phyloP scores from a whole-genome alignment of 2,329 filamentous ascomycete species.

The Tricladium varicosporioides region DNA sequence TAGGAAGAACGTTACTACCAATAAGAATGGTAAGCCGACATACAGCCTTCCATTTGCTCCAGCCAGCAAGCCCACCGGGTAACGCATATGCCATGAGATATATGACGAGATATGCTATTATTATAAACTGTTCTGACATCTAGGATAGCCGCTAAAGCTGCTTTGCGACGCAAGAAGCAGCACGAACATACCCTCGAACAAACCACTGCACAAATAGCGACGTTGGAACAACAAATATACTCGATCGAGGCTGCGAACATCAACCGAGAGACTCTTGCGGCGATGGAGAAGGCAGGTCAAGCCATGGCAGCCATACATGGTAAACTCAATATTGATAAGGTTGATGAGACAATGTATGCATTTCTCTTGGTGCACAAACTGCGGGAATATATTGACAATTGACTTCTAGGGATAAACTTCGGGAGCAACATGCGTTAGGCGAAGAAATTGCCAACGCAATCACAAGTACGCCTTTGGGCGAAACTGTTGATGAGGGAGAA shows the following conservation, averaged over 20 bases:
- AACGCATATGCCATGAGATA: too few species aligned
- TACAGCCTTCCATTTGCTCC: not conserved
- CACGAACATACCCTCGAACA: slow-evolving; percentile 91
- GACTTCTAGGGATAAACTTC: slow-evolving; percentile 72
- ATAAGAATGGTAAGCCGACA: slow-evolving; percentile 76
- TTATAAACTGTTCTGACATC: slow-evolving; percentile 12
- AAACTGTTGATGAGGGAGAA: slow-evolving; percentile 79
- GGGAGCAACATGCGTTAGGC: slow-evolving; percentile 89
- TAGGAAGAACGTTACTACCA: slow-evolving; percentile 81
- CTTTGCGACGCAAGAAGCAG: slow-evolving; percentile 89
- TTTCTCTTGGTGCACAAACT: slow-evolving; percentile 4
- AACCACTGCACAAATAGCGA: slow-evolving; percentile 84
- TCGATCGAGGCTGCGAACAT: slow-evolving; percentile 98
- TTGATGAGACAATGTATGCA: slow-evolving; percentile 89
- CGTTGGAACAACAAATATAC: slow-evolving; percentile 92
- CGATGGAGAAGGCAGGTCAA: slow-evolving; percentile 86
- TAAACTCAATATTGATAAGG: slow-evolving; percentile 87
- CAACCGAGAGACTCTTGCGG: slow-evolving; percentile 91
- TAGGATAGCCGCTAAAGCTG: slow-evolving; percentile 76
- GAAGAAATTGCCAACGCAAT: slow-evolving; percentile 90
- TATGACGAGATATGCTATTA: not conserved
- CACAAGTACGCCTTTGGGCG: slow-evolving; percentile 64
- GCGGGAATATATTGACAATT: slow-evolving; percentile 32
- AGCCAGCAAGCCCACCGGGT: not conserved
- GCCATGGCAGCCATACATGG: slow-evolving; percentile 95